Base-by-base conservation (phyloP, 2,329 filamentous ascomycete genomes). In the Botryosphaeria agaves region DNA sequence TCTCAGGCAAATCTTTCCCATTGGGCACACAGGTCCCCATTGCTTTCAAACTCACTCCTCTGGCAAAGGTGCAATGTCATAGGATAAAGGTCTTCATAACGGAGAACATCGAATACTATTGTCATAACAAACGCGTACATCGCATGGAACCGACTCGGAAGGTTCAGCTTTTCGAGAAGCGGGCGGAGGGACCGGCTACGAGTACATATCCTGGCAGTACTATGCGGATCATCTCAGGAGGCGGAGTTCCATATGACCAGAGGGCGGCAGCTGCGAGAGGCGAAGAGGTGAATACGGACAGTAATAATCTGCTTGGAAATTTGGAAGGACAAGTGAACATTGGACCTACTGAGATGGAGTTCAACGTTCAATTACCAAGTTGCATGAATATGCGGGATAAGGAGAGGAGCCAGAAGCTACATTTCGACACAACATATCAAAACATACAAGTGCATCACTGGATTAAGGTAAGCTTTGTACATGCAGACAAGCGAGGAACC, bases 361-460 rank as follows among this genome's bases (percentile, higher is more conserved):
- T 92, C 62, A 89, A 78, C 37, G 82, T 93, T 7, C 83, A 92
- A 55, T 65, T 94, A 29, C 85, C 85, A 7, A 92, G 81, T 20
- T 94, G 85, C 47, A 72, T 81, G 41, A 76, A 76, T 46, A 85
- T 91, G 76, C 66, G 59, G 41, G 72, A 78, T 14, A 78, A 76
- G 43, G 76, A 85, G 45, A 64, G 66, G 37, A 46, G 52, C 16
- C 64, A 70, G 34, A 68, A 72, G 35, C 57, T 94, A 35, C 78
- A 93, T 49, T 87, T 87, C 31, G 84, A 93, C 48, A 92, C 83
- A 32, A 92, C 83, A 34, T 93, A 87, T 64, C 79, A 83, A 46
- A 91, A 91, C 38, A 87, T 92, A 31, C 82, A 89, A 44, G 84
- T 94, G 32, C 83, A 82, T 49, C 85, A 94, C 50, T 93, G 84